These are phyloP conservation scores for Plasmodium yoelii DNA, from an alignment of 169 alveolate species.

Conservation along the genomic window DNA sequence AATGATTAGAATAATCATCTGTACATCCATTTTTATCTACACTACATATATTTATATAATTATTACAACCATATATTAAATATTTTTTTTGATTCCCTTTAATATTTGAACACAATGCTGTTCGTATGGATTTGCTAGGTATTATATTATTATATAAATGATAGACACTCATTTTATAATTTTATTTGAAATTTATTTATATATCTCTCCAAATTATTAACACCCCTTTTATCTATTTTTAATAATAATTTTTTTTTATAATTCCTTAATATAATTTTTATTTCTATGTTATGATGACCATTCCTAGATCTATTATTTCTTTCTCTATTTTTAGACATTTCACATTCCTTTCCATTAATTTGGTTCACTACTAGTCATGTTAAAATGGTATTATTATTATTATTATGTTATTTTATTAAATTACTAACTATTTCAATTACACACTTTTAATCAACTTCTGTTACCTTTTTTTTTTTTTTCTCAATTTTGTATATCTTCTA, in stretches of 20 bases:
- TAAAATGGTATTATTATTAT: no score
- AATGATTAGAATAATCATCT: constrained; percentile 55
- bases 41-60: constrained; percentile 36
- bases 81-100: constrained; percentile 50
- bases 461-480: constrained; percentile 4
- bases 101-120: constrained; percentile 37
- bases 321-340: no score
- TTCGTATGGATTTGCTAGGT: constrained; percentile 62
- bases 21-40: constrained; percentile 55
- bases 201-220: no score
- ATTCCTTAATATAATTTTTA: no score
- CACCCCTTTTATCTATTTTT: no score
- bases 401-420: not conserved
- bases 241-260: no score
- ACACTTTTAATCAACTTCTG: not conserved
- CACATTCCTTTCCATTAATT: no score
- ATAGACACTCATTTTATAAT: constrained; percentile 32
- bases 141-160: constrained; percentile 44
- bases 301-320: no score
- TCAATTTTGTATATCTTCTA: no score
- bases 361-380: no score
- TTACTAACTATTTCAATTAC: no score
- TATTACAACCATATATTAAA: constrained; percentile 42
- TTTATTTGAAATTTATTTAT: not conserved
- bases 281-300: no score